Evolutionary conservation across 495 filamentous ascomycete species (phyloP).

Genomic region (Emericellopsis terricola): DNA sequence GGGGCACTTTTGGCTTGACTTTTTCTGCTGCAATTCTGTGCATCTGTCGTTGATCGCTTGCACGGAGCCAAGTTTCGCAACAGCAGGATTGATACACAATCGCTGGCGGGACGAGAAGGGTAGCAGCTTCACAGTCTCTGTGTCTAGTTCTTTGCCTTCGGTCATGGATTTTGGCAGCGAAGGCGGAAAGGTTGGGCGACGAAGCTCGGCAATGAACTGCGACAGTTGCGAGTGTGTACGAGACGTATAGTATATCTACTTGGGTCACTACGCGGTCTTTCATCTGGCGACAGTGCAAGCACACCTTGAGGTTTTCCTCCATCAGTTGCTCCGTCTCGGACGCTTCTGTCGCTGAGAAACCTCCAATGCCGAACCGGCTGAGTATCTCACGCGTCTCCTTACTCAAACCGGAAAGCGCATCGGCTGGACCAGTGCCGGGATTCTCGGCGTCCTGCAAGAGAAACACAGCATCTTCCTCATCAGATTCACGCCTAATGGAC

Average conservation of each 20-base stretch:
- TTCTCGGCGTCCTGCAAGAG: conserved; percentile 66
- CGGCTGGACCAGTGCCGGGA: conserved; percentile 18
- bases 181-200: conserved; percentile 62
- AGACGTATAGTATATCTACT: conserved; percentile 76
- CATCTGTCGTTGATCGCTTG: conserved; percentile 94
- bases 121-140: conserved; percentile 64
- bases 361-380: conserved; percentile 31
- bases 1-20: conserved; percentile 49
- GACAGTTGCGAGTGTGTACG: conserved; percentile 88
- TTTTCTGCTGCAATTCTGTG: conserved; percentile 71
- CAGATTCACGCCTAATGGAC: conserved; percentile 10
- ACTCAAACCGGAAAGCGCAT: conserved; percentile 28
- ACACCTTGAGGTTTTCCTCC: conserved; percentile 44
- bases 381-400: conserved; percentile 45
- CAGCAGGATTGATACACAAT: conserved; percentile 79
- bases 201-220: conserved; percentile 83
- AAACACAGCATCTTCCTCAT: conserved; percentile 55
- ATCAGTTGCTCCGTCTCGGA: conserved; percentile 29
- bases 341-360: conserved; percentile 2
- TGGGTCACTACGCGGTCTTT: conserved; percentile 1
- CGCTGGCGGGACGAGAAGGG: conserved; percentile 82
- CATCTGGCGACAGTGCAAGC: conserved; percentile 3
- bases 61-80: conserved; percentile 47
- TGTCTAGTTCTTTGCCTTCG: conserved; percentile 14
- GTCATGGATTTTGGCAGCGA: conserved; percentile 18